Evolutionary conservation across 1,284 basidiomycete species (phyloP).

Genomic region (Peniophora sp.): DNA sequence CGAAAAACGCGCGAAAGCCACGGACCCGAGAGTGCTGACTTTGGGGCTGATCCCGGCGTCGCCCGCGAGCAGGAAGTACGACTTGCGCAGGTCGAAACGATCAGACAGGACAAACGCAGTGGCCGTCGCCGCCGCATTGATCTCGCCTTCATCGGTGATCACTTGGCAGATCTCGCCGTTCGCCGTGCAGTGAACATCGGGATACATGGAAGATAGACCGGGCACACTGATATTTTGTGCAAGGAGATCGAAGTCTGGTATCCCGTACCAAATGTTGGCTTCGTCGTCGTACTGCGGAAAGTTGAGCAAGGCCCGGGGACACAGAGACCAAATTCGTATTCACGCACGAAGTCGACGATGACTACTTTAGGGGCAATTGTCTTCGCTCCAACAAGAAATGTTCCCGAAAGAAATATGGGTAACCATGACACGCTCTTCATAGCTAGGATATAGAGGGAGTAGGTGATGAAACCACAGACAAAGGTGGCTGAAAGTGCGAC

Average conservation of each 20-base stretch:
- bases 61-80: conserved; percentile 43
- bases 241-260: conserved; percentile 23
- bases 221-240: conserved; percentile 30
- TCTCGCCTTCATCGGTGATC: conserved; percentile 32
- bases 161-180: conserved; percentile 32
- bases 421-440: no score
- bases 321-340: background rate
- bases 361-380: background rate
- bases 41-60: conserved; percentile 38
- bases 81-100: conserved; percentile 33
- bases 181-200: conserved; percentile 31
- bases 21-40: conserved; percentile 31
- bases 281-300: background rate
- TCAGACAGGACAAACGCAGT: conserved; percentile 27
- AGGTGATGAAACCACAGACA: no score
- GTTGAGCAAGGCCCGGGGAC: background rate
- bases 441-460: no score
- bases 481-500: no score
- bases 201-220: conserved; percentile 36
- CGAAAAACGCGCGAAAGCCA: conserved; percentile 35
- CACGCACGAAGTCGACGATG: conserved; percentile 1
- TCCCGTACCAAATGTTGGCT: conserved; percentile 4
- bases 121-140: conserved; percentile 38
- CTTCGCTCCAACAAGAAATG: no score
- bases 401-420: no score